Evolutionary conservation across 2,329 filamentous ascomycete species (phyloP).

Genomic region (Venturia pyrina): DNA sequence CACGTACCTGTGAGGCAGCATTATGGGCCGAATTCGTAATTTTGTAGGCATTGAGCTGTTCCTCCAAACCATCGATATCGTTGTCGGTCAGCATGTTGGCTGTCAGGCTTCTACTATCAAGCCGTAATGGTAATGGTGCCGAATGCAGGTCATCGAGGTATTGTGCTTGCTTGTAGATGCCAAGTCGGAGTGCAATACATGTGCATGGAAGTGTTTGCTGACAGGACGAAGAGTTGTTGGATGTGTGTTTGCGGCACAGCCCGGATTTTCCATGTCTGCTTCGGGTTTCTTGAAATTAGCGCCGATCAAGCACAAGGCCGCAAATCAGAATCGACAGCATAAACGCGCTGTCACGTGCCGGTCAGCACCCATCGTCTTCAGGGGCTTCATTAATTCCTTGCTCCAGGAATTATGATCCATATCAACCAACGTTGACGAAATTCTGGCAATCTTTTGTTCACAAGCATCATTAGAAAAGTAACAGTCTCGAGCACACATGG

Average conservation of each 20-base stretch:
- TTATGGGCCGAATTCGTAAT: background rate
- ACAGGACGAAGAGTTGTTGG: background rate
- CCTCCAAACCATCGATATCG: conserved; percentile 3
- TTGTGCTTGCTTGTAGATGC: too few relatives aligned
- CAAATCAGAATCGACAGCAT: background rate
- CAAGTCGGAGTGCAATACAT: too few relatives aligned
- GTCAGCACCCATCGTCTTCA: too few relatives aligned
- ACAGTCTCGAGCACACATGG: too few relatives aligned
- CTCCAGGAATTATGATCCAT: too few relatives aligned
- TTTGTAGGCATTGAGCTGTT: background rate
- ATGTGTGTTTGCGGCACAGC: background rate
- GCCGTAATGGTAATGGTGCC: background rate
- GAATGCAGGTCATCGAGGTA: background rate
- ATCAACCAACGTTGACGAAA: too few relatives aligned
- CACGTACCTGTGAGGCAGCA: background rate
- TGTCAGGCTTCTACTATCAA: background rate
- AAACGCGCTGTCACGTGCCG: background rate
- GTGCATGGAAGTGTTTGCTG: background rate
- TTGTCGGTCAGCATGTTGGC: conserved; percentile 5
- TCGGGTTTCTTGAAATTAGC: background rate
- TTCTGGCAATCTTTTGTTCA: too few relatives aligned
- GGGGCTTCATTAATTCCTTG: too few relatives aligned
- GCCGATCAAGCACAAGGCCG: background rate
- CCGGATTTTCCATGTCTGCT: background rate
- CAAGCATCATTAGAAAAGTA: too few relatives aligned